Conservation (phyloP, 805 yeast species). For the Ogataea neopini region DNA sequence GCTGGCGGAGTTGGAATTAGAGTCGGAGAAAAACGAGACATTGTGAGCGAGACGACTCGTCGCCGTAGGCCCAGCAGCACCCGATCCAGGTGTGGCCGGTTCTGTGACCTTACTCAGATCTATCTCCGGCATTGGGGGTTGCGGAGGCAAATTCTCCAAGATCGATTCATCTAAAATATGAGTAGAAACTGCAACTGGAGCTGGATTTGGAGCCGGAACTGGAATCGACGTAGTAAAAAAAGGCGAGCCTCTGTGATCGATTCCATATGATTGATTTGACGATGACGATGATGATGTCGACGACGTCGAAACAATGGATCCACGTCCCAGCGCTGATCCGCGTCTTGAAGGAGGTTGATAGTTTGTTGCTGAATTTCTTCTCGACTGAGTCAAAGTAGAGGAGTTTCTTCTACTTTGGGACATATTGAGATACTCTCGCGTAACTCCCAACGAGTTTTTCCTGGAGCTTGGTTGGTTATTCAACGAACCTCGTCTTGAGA, state of each 20-base stretch:
- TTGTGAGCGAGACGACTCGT: constrained; percentile 13
- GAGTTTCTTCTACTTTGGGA: constrained; percentile 27
- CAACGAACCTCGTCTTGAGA: constrained; percentile 23
- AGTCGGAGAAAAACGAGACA: not conserved
- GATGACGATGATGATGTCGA: constrained; percentile 24
- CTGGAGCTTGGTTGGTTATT: constrained; percentile 13
- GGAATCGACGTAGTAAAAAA: too few relatives aligned
- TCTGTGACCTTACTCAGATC: not conserved
- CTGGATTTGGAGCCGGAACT: not conserved
- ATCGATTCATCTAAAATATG: constrained; percentile 1
- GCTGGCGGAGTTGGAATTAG: constrained; percentile 8
- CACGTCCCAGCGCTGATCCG: constrained; percentile 22
- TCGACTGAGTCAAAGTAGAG: constrained; percentile 15
- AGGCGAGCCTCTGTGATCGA: not conserved
- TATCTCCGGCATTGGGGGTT: constrained; percentile 49
- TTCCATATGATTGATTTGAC: constrained; percentile 8
- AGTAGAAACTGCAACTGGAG: not conserved
- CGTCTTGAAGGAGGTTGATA: constrained; percentile 17
- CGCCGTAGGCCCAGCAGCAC: too few relatives aligned
- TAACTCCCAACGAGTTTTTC: constrained; percentile 17
- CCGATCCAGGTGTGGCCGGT: too few relatives aligned
- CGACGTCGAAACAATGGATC: constrained; percentile 20
- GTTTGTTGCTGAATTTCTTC: constrained; percentile 19
- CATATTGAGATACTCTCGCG: constrained; percentile 20
- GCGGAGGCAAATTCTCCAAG: constrained; percentile 49